phyloP scores from a whole-genome alignment of 1,284 basidiomycete species.

The Baeospora myosura region DNA sequence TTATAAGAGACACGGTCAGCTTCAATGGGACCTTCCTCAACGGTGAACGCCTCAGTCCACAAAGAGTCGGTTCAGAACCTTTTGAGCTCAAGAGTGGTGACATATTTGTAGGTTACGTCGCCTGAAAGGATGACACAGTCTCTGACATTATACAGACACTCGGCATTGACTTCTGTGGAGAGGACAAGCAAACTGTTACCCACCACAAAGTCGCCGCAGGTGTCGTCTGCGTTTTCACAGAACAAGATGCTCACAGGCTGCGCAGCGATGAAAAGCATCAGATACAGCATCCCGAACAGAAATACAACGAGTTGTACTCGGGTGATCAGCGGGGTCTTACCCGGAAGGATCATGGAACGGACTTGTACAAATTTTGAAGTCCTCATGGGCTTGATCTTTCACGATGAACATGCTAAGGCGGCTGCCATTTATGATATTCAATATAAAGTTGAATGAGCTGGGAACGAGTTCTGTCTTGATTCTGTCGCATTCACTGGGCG shows the following conservation, averaged over 20 bases:
- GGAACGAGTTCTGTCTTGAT: too few species aligned
- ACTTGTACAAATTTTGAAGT: too few species aligned
- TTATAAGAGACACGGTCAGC: constrained; percentile 97
- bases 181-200: constrained; percentile 97
- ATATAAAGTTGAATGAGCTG: too few species aligned
- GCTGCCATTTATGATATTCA: too few species aligned
- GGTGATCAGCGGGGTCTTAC: too few species aligned
- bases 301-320: too few species aligned
- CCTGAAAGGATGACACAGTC: neutral
- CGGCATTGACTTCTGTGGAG: constrained; percentile 97
- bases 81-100: constrained; percentile 94
- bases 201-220: constrained; percentile 98
- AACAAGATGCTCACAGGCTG: constrained; percentile 76
- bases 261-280: constrained; percentile 60
- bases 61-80: constrained; percentile 89
- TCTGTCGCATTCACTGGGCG: too few species aligned
- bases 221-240: constrained; percentile 81
- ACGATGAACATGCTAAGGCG: too few species aligned
- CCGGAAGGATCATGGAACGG: too few species aligned
- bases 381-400: too few species aligned
- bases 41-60: constrained; percentile 82
- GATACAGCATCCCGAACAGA: constrained; percentile 31
- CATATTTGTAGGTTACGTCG: constrained; percentile 39
- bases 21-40: constrained; percentile 99
- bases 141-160: constrained; percentile 68